phyloP scores from a whole-genome alignment of 805 yeast species.

The Monosporozyma aerobia region DNA sequence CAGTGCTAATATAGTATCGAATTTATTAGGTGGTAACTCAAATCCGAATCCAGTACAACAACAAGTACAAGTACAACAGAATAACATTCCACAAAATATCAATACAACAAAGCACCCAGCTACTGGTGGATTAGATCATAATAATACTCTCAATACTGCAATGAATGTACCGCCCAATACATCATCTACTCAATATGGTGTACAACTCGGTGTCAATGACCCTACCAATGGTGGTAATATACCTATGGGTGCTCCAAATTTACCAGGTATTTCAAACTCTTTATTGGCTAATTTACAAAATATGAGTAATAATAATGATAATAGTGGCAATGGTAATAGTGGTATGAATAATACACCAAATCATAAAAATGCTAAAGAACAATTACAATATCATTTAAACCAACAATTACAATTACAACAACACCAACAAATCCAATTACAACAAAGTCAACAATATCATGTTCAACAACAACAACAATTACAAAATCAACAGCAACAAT shows the following conservation, averaged over 20 bases:
- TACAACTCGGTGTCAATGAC: neutral
- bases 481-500: constrained; percentile 18
- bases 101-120: neutral
- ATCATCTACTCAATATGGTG: neutral
- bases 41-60: neutral
- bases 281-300: neutral
- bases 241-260: neutral
- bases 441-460: constrained; percentile 22
- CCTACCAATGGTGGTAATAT: neutral
- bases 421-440: constrained; percentile 13
- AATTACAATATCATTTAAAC: constrained; percentile 11
- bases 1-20: neutral
- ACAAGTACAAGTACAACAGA: neutral
- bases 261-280: neutral
- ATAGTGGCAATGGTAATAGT: neutral
- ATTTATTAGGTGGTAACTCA: neutral
- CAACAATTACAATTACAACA: constrained; percentile 16
- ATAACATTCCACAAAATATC: neutral
- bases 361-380: constrained; percentile 8
- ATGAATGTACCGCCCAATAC: neutral
- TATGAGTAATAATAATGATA: neutral
- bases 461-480: constrained; percentile 16
- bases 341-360: neutral
- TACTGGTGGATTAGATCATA: neutral
- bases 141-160: neutral